Percentiles rank a stretch among this genome's conserved stretches.
Evolutionary conservation across 208 protist species (phyloP).

Genomic region (Leishmania amazonensis): DNA sequence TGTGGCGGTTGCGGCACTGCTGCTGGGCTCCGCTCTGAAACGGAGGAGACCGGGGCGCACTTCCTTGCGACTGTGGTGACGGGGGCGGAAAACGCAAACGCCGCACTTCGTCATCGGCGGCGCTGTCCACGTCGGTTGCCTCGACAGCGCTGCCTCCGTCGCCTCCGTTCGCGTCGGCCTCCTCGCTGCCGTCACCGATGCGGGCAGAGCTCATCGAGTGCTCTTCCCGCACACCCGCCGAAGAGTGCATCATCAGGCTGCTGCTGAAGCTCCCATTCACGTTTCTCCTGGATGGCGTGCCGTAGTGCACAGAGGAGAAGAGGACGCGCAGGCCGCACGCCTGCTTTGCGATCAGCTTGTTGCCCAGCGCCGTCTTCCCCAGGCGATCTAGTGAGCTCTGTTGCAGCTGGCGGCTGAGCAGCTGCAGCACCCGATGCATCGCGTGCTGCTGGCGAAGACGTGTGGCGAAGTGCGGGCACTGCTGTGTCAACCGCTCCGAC

Average conservation of each 20-base stretch:
- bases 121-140: neutral
- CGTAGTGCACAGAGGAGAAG: slow-evolving; percentile 34
- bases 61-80: neutral
- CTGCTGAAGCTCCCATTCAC: slow-evolving; percentile 7
- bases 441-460: slow-evolving; percentile 56
- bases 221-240: slow-evolving; percentile 7
- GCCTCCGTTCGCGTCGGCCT: neutral
- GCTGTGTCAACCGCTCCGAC: slow-evolving; percentile 29
- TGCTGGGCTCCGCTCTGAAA: neutral
- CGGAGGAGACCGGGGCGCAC: neutral
- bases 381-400: slow-evolving; percentile 46
- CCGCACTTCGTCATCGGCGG: neutral
- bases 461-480: slow-evolving; percentile 47
- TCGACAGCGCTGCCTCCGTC: neutral
- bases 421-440: slow-evolving; percentile 45
- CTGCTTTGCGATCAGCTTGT: slow-evolving; percentile 48
- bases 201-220: slow-evolving; percentile 5
- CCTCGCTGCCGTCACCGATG: neutral
- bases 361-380: slow-evolving; percentile 48
- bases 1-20: neutral
- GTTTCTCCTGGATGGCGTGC: neutral
- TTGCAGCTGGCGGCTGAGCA: slow-evolving; percentile 37
- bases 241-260: neutral
- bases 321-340: slow-evolving; percentile 59
- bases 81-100: neutral